phyloP scores from a whole-genome alignment of 345 rosid species.

The Corchorus capsularis region DNA sequence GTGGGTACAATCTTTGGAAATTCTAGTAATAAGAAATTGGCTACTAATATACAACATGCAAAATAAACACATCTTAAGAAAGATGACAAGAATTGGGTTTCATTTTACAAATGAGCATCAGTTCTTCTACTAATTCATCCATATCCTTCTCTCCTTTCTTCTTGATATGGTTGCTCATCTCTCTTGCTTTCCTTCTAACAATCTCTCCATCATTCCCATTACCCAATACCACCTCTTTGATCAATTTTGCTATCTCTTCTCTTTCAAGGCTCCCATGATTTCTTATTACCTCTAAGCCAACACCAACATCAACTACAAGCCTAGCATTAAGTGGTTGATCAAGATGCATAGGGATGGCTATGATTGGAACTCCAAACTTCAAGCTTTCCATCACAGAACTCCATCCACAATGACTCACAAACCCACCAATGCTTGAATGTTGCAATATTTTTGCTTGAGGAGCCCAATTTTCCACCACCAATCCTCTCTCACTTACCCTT shows the following conservation, averaged over 20 bases:
- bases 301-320: conserved; percentile 35
- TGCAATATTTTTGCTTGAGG: conserved; percentile 37
- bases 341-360: conserved; percentile 41
- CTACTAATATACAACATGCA: no score
- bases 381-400: conserved; percentile 38
- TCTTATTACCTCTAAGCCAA: conserved; percentile 32
- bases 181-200: conserved; percentile 28
- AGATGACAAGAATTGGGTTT: background rate
- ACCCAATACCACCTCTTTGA: conserved; percentile 21
- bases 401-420: conserved; percentile 54
- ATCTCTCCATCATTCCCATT: conserved; percentile 20
- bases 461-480: conserved; percentile 39
- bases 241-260: conserved; percentile 26
- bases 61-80: background rate
- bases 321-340: conserved; percentile 43
- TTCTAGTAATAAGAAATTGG: no score
- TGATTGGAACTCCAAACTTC: conserved; percentile 37
- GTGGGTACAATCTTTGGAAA: no score
- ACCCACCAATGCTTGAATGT: conserved; percentile 32
- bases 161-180: conserved; percentile 29
- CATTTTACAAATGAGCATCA: conserved; percentile 15
- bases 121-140: conserved; percentile 26
- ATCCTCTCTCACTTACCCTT: conserved; percentile 27
- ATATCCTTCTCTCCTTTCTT: conserved; percentile 32
- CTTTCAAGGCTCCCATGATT: conserved; percentile 15